Base-by-base conservation (phyloP, 2,329 filamentous ascomycete species). In the Aspergillus sp. region DNA sequence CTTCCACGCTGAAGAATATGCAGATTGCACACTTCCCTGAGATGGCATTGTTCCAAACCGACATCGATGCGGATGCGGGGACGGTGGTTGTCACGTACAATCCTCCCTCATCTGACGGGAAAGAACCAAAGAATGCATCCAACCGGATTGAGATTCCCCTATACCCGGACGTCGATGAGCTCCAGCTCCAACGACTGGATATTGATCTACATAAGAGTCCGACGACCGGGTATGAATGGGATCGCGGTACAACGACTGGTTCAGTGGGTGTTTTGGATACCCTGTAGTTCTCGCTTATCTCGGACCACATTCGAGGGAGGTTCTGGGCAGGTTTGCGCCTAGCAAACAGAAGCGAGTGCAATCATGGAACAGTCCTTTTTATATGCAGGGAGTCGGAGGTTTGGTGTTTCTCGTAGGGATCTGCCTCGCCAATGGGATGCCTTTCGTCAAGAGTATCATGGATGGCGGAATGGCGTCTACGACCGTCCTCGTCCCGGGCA, bases 251-350 rank as follows among this genome's bases (percentile, higher is more conserved):
- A 82, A 85, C 56, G 68, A 69, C 20, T 91, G 88, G 85, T 89
- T 92, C 72, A 82, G 81, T 13, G 74, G 76, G 16, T 80, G 83
- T 55, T 82, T 90, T 38, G 86, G 86, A 7, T 86, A 84, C 63
- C 69, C 74, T 4, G 79, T 82, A 0, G 70, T 82, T 0, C 75
- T 91, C 3, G 75, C 85, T 3, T 89, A 87, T 66, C 80, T 90
- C 36, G 87, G 87, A 9, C 72, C 79, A 32, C 80, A 82, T 44
- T 76, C 74, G 22, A 77, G 87, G 11, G 73, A 75, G 2, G 81
- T 90, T 0, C 73, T 90, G 11, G 88, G 87, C 1, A 83, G 82
- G 30, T 63, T 82, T 33, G 72, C 77, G n/a, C 80, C 81, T 3
- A 30, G 26, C 26, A 30, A 30, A 30, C 26, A 30, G 26, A 30